Percentiles rank a stretch among this genome's conserved stretches.
Evolutionary conservation across 2,329 filamentous ascomycete genomes (phyloP).

Genomic region (Dactylella cylindrospora): DNA sequence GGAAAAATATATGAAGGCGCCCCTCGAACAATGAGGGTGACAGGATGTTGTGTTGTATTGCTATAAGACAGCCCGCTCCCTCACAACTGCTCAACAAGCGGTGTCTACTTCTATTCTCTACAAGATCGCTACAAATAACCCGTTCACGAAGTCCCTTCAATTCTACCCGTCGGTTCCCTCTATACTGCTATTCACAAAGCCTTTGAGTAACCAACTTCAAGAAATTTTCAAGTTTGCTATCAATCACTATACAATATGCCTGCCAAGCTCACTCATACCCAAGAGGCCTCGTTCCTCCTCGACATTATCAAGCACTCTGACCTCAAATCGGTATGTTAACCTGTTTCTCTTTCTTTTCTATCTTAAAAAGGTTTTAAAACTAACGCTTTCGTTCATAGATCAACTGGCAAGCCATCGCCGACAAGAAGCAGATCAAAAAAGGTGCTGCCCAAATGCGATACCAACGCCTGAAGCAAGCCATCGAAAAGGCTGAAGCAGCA

Average conservation of each 20-base stretch:
- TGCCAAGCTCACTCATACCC: conserved; percentile 37
- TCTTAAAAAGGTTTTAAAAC: neutral
- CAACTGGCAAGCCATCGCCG: conserved; percentile 40
- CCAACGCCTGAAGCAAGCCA: conserved; percentile 37
- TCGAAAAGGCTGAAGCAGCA: conserved; percentile 38
- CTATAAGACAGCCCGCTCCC: neutral
- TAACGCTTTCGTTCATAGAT: conserved; percentile 10
- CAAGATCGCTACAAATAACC: too few species aligned
- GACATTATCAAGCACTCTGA: conserved; percentile 42
- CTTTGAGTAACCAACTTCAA: too few species aligned
- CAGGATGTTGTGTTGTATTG: conserved; percentile 18
- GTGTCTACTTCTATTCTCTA: too few species aligned
- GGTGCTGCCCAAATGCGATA: conserved; percentile 42
- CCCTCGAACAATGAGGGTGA: conserved; percentile 16
- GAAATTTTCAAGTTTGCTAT: neutral
- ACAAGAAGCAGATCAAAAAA: conserved; percentile 43
- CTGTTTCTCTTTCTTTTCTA: neutral
- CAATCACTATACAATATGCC: conserved; percentile 24
- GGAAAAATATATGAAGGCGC: conserved; percentile 23
- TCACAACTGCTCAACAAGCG: conserved; percentile 29
- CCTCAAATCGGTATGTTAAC: conserved; percentile 37
- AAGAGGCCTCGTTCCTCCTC: conserved; percentile 38
- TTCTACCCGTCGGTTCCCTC: too few species aligned
- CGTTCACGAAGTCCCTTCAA: too few species aligned
- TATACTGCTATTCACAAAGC: too few species aligned